Evolutionary conservation across 2,329 filamentous ascomycete species (phyloP), one percentile per base, ranked within the genome.

Genomic region (Dactylellina parvicollis): DNA sequence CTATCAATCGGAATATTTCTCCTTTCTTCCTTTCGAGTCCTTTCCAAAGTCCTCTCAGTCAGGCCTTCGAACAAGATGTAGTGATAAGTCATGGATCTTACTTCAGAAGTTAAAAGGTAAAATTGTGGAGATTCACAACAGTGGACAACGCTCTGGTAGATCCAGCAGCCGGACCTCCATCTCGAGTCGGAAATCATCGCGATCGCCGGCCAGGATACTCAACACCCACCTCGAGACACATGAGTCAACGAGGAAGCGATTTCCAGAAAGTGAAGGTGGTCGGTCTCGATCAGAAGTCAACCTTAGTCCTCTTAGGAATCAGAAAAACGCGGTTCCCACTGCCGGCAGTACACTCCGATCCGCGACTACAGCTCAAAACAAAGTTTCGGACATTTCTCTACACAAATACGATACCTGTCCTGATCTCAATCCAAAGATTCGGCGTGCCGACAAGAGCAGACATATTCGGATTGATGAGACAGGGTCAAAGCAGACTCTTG

Each of bases 11-110:
- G 54, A 60, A 50, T 73, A 73, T 32, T 16, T 73, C 16, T 65
- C 60, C 0, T 73, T 73, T 36, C 69, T 60, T 10, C 38, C 60
- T 20, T 73, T 66, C 32, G 60, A 73, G 12, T 66, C 55, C 4
- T 73, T 60, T 28, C 69, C 60, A 3, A 66, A 56, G 30, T 61
- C 22, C 34, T 32, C 60, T 20, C 69, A 55, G 46, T 60, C 60
- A 7, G 59, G 54, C 14, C 46, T 73, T 20, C 52, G 55, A 36
- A 55, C 69, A 46, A 73, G 60, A 56, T 55, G 60, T 47, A 73
- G 69, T 66, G 69, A 73, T 73, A 73, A 73, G 69, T 60, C 69
- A 30, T 73, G 69, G 60, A 30, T 66, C 56, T 52, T 73, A 54
- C 60, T 73, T 32, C 69, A 61, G 47, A 73, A 32, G 55, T 38